phyloP scores from a whole-genome alignment of 2,329 filamentous ascomycete genomes.

The Fusarium torreyae region DNA sequence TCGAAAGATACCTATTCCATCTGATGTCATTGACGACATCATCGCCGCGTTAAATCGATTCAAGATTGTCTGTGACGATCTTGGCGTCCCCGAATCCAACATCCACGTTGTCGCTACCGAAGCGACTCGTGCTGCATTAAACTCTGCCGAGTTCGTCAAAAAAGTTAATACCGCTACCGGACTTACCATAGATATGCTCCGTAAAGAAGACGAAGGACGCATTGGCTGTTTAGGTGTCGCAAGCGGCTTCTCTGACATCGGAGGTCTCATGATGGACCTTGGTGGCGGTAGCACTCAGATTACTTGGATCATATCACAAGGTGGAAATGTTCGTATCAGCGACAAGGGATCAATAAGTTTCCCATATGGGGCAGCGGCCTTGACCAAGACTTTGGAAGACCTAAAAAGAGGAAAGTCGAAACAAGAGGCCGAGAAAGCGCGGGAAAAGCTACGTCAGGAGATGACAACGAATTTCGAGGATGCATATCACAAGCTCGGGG shows the following conservation, averaged over 20 bases:
- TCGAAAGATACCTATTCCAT: conserved; percentile 19
- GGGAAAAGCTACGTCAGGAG: conserved; percentile 17
- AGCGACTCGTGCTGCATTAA: conserved; percentile 33
- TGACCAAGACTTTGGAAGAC: conserved; percentile 21
- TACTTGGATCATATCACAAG: conserved; percentile 35
- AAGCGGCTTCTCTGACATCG: conserved; percentile 29
- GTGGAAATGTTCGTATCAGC: conserved; percentile 30
- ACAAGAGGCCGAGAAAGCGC: conserved; percentile 25
- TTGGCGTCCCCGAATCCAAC: conserved; percentile 11
- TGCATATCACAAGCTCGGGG: conserved; percentile 21
- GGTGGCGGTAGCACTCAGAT: conserved; percentile 37
- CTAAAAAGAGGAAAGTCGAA: conserved; percentile 28
- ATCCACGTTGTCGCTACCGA: conserved; percentile 33
- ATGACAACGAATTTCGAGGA: conserved; percentile 19
- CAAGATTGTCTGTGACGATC: conserved; percentile 28
- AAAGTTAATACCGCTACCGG: conserved; percentile 12
- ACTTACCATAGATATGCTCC: conserved; percentile 21
- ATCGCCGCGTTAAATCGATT: conserved; percentile 33
- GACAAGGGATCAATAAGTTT: conserved; percentile 31
- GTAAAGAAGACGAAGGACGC: conserved; percentile 33
- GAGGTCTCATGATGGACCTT: conserved; percentile 34
- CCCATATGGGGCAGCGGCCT: conserved; percentile 30
- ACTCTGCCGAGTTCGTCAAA: conserved; percentile 25
- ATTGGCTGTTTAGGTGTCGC: conserved; percentile 28
- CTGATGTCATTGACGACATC: conserved; percentile 18